Conservation (phyloP, 257 asterid species). For the Verbascum thapsus region DNA sequence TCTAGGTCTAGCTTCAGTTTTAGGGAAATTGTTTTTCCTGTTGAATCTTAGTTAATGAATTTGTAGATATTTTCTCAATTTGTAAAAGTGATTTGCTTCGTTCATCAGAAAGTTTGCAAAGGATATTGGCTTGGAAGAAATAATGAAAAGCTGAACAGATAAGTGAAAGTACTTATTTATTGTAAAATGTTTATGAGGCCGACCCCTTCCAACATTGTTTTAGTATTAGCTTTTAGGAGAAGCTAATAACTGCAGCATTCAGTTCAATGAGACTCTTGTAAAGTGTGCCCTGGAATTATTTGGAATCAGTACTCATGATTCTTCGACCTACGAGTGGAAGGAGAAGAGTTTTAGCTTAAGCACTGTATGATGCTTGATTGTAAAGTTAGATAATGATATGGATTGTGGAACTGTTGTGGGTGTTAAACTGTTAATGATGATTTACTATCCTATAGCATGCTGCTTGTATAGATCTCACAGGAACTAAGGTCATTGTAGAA, state of each 20-base stretch:
- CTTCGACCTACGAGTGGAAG: slow-evolving; percentile 17
- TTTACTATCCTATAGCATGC: background rate
- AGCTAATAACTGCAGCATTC: background rate
- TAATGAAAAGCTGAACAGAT: background rate
- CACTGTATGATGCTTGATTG: slow-evolving; percentile 16
- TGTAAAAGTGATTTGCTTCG: background rate
- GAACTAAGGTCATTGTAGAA: slow-evolving; percentile 1
- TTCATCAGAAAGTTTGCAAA: background rate
- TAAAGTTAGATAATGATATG: slow-evolving; percentile 13
- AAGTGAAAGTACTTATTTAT: background rate
- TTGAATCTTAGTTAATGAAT: background rate
- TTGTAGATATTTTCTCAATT: background rate
- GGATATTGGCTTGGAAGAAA: background rate
- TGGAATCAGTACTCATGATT: background rate
- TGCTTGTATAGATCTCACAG: background rate
- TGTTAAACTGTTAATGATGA: slow-evolving; percentile 17
- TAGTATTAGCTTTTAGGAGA: background rate
- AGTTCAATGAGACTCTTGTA: background rate
- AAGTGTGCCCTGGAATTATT: background rate
- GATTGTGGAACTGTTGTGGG: slow-evolving; percentile 15
- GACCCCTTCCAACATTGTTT: background rate
- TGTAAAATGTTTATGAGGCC: background rate
- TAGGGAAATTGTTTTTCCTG: background rate
- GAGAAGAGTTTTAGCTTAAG: background rate
- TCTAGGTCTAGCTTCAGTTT: background rate